Evolutionary conservation across 495 filamentous ascomycete genomes (phyloP), one percentile per base, ranked within the genome.

Genomic region (Penicillium taxi): DNA sequence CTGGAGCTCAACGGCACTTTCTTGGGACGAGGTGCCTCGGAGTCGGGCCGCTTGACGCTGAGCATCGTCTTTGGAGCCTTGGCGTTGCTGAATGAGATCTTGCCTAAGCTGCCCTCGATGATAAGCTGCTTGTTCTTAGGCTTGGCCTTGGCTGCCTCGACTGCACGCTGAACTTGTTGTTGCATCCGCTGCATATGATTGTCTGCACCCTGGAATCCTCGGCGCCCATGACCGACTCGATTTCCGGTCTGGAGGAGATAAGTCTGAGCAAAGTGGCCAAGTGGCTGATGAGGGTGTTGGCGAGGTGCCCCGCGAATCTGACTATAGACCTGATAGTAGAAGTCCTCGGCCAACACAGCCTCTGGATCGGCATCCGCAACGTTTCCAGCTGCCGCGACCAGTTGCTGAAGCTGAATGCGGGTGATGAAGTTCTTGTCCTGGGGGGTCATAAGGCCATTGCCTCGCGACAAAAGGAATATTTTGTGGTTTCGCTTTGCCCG

Each of bases 391-490:
- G 87, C 86, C 4, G 88, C 78, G 28, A 99, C 85, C 17, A 99
- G 74, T 50, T 96, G 93, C 56, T 96, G 93, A 25, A 99, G 71
- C 53, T 99, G 91, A 35, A 99, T 96, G 9, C 93, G 78, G 7
- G 93, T 96, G 40, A 99, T 91, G 56, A 96, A 99, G 52, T 96
- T 99, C 71, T 99, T 99, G 61, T 99, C 91, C 53, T 94, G 87
- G 2, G 93, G 93, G 13, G 93, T 96, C 91, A 99, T 99, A 37
- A 99, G 58, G 17, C 91, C 93, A 53, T 99, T 96, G 50, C 93
- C 89, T 49, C 81, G 84, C 6, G 93, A 94, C 16, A 99, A 67
- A 16, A 91, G 73, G 50, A 84, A 86, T 36, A 99, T 99, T 67
- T 99, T 99, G 67, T 96, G 90, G 54, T 96, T 96, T 20, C 91